Percentiles rank a stretch among this genome's conserved stretches.
These are phyloP conservation scores for Candida freyschussii DNA, from an alignment of 1,139 yeast species.

Conservation along the genomic window DNA sequence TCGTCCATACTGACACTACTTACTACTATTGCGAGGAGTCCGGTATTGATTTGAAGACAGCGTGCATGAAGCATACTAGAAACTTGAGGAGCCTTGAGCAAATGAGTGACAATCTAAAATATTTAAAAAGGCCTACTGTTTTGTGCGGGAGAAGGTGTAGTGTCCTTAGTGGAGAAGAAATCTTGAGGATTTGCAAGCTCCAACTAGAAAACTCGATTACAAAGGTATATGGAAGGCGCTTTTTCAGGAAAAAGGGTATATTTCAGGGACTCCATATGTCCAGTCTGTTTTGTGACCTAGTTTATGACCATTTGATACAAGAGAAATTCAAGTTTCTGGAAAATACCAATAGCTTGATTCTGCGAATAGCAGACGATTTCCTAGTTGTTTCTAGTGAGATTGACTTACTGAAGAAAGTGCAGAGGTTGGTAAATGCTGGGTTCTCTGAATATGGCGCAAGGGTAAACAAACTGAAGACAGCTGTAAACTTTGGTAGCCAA, in stretches of 20 bases:
- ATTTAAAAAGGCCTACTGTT: background rate
- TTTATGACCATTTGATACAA: slow-evolving; percentile 62
- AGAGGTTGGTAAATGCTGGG: slow-evolving; percentile 30
- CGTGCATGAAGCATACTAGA: background rate
- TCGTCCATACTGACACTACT: slow-evolving; percentile 14
- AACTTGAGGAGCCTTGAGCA: background rate
- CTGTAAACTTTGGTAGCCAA: slow-evolving; percentile 24
- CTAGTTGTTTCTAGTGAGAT: slow-evolving; percentile 51
- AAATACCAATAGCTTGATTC: slow-evolving; percentile 34
- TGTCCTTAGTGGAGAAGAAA: slow-evolving; percentile 9
- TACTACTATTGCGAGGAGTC: slow-evolving; percentile 10
- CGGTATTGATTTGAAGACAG: slow-evolving; percentile 5
- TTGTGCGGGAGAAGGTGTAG: slow-evolving; percentile 1
- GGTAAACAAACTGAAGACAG: slow-evolving; percentile 55
- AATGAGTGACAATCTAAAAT: background rate
- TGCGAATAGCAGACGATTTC: slow-evolving; percentile 86
- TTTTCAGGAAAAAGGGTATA: slow-evolving; percentile 57
- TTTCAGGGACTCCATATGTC: slow-evolving; percentile 88
- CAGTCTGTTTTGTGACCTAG: slow-evolving; percentile 67
- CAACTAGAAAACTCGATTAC: slow-evolving; percentile 41
- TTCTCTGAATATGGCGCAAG: slow-evolving; percentile 55
- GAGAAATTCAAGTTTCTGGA: slow-evolving; percentile 31
- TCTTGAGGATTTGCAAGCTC: slow-evolving; percentile 12
- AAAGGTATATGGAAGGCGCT: slow-evolving; percentile 31
- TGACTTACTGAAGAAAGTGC: slow-evolving; percentile 25